Percentiles rank a stretch among this genome's conserved stretches.
Evolutionary conservation across 2,329 filamentous ascomycete genomes (phyloP).

Genomic region (Penicillium verrucosum): DNA sequence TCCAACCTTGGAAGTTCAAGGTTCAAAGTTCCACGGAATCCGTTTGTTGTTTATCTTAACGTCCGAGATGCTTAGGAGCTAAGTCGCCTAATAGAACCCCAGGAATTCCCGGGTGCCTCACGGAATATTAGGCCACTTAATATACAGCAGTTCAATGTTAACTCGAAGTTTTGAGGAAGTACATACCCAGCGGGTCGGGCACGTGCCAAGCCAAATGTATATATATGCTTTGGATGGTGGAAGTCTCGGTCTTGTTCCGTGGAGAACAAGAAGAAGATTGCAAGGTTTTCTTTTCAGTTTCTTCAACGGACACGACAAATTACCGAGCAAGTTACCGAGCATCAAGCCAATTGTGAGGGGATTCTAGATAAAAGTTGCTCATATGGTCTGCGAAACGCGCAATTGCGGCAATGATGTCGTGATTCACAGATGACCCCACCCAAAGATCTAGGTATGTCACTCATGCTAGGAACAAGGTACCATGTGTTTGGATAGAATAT

Average conservation of each 20-base stretch:
- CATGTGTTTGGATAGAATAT: rapidly evolving
- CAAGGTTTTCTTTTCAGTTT: background rate
- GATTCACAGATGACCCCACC: slow-evolving; percentile 4
- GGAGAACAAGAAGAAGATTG: background rate
- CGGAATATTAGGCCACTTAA: background rate
- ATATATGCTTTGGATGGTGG: background rate
- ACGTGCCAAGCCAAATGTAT: background rate
- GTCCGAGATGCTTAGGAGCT: background rate
- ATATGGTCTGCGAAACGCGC: slow-evolving; percentile 3
- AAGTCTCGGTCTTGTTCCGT: too few relatives aligned
- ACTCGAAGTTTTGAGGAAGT: background rate
- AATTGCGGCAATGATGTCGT: slow-evolving; percentile 12
- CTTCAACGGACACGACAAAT: background rate
- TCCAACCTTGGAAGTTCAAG: too few relatives aligned
- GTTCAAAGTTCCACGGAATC: background rate
- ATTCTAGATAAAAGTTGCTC: background rate
- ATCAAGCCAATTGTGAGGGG: background rate
- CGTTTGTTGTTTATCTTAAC: background rate
- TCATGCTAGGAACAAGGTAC: background rate
- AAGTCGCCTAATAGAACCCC: rapidly evolving
- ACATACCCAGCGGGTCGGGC: background rate
- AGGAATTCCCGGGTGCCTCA: background rate
- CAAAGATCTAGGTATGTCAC: background rate
- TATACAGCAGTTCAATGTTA: background rate
- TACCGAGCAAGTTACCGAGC: background rate